phyloP scores from a whole-genome alignment of 1,139 yeast species.

The Scheffersomyces lignicola region DNA sequence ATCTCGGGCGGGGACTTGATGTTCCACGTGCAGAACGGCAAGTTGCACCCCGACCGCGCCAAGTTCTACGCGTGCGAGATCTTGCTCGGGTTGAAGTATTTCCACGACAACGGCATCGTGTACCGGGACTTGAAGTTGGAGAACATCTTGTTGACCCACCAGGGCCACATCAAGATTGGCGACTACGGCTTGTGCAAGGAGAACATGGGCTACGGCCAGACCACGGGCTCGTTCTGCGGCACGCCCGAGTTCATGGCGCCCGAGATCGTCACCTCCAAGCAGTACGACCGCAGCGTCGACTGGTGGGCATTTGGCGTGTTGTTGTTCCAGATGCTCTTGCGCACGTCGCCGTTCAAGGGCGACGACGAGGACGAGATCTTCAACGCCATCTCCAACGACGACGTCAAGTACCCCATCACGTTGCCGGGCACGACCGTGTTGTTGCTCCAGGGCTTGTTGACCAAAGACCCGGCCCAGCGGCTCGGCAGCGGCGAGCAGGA shows the following conservation, averaged over 20 bases:
- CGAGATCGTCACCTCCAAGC: conserved; percentile 89
- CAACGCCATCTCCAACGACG: conserved; percentile 96
- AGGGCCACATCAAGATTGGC: conserved; percentile 96
- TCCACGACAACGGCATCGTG: conserved; percentile 94
- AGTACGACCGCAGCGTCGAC: conserved; percentile 90
- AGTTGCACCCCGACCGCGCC: conserved; percentile 87
- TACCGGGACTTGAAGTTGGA: conserved; percentile 96
- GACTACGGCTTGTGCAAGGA: conserved; percentile 98
- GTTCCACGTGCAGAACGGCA: conserved; percentile 97
- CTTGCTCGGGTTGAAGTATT: conserved; percentile 80
- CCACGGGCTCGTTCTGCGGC: conserved; percentile 96
- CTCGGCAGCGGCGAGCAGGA: conserved; percentile 86
- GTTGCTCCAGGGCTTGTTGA: conserved; percentile 82
- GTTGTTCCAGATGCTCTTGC: conserved; percentile 90
- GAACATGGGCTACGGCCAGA: conserved; percentile 87
- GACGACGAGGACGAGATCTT: conserved; percentile 98
- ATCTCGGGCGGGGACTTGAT: conserved; percentile 97
- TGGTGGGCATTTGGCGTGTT: conserved; percentile 99
- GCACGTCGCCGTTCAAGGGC: conserved; percentile 97
- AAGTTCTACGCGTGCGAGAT: conserved; percentile 98
- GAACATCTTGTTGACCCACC: conserved; percentile 81
- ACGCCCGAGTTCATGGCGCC: conserved; percentile 99
- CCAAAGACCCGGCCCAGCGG: conserved; percentile 83
- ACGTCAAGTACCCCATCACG: conserved; percentile 95
- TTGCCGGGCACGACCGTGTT: conserved; percentile 98